Evolutionary conservation across 2,329 filamentous ascomycete genomes (phyloP), one percentile per base, ranked within the genome.

Genomic region (Hymenoscyphus scutula): DNA sequence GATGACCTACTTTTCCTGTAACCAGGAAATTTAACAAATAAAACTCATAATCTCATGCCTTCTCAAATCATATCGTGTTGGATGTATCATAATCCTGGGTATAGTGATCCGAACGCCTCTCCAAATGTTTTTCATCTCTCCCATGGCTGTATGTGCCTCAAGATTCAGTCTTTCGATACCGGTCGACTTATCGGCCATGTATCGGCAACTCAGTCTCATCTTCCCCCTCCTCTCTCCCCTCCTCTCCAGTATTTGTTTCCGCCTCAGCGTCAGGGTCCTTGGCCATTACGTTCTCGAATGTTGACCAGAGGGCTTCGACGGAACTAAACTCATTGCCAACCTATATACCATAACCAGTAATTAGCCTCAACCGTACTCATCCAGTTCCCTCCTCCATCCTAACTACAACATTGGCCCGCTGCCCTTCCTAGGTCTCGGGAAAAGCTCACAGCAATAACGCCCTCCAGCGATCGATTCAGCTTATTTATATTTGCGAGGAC

Each of bases 261-360:
- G 67, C 59, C 19, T 73, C 67, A 2, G 73, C 71, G 57, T 78
- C 79, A 2, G 78, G 77, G 61, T 89, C 84, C 72, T 89, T 91
- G 8, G 86, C 91, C 93, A 97, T 98, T 70, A 98, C 93, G 69
- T 89, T 90, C 78, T 99, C 95, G 73, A 99, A 98, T 72, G 96
- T 92, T 45, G 91, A 96, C 95, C 95, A 99, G 17, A 99, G 83
- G 32, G 92, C 92, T 76, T 99, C 95, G 53, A 99, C 95, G 3
- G 92, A 93, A n/a, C 90, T 89, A 77, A 99, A 97, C 73, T 99
- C 95, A 77, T 97, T 97, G 41, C 95, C 95, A 59, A 99, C 88
- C 88, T 91, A 60, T 25, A 55, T 27, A 15, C 11, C 32, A 53
- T 13, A n/a, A 56, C 27, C 48, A 30, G n/a, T n/a, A n/a, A n/a